Evolutionary conservation across 2,329 filamentous ascomycete genomes (phyloP).

Genomic region (Dissoconium aciculare): DNA sequence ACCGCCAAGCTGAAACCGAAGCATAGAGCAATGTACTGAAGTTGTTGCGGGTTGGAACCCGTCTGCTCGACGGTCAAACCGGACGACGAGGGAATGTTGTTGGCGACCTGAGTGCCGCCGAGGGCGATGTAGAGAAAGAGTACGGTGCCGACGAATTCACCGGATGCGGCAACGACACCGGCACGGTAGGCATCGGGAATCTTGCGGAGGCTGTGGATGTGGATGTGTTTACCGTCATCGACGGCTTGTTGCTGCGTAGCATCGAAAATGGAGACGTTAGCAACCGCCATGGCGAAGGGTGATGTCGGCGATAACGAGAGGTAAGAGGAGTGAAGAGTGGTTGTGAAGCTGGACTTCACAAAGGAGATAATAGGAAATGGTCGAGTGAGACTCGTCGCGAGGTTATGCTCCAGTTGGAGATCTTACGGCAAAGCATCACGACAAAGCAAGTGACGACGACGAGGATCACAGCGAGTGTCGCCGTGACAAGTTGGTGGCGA

Average conservation of each 20-base stretch:
- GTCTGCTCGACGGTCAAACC: constrained; percentile 13
- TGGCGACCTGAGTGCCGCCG: constrained; percentile 31
- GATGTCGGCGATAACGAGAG: constrained; percentile 14
- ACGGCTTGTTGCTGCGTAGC: constrained; percentile 12
- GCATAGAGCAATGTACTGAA: constrained; percentile 26
- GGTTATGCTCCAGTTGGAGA: too few relatives aligned
- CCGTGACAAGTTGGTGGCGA: not conserved
- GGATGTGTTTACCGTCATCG: constrained; percentile 12
- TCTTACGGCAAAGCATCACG: too few relatives aligned
- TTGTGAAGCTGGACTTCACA: too few relatives aligned
- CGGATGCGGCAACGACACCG: constrained; percentile 21
- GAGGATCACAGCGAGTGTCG: not conserved
- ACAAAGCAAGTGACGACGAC: constrained; percentile 3
- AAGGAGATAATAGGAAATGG: too few relatives aligned
- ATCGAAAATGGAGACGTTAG: constrained; percentile 14
- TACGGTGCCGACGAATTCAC: constrained; percentile 31
- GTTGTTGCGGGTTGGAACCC: constrained; percentile 23
- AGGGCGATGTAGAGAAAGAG: constrained; percentile 34
- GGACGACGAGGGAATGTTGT: constrained; percentile 21
- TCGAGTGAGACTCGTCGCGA: too few relatives aligned
- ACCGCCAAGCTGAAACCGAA: constrained; percentile 30
- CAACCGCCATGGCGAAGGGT: constrained; percentile 22
- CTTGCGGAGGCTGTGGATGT: constrained; percentile 16
- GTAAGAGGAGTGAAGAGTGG: too few relatives aligned
- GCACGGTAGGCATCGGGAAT: constrained; percentile 18